phyloP scores from a whole-genome alignment of 352 stramenopile genomes.

The Phytopythium litorale region DNA sequence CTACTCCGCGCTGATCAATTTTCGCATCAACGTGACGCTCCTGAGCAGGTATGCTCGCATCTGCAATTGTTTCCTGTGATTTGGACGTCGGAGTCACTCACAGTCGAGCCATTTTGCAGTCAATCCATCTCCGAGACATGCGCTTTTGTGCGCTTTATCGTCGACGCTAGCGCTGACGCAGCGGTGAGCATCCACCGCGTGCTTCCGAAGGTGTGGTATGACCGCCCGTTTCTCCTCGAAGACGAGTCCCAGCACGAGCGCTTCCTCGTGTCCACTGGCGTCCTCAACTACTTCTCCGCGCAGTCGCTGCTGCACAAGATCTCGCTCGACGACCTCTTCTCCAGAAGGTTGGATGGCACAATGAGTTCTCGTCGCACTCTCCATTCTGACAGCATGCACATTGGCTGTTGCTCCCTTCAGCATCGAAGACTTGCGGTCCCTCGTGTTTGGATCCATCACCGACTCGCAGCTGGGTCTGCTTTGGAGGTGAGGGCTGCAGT shows the following conservation, averaged over 20 bases:
- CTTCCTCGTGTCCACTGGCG: slow-evolving; percentile 63
- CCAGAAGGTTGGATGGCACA: slow-evolving; percentile 23
- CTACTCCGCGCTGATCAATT: slow-evolving; percentile 56
- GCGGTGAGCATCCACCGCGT: slow-evolving; percentile 36
- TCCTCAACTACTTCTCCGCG: slow-evolving; percentile 57
- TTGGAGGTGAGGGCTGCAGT: slow-evolving; percentile 22
- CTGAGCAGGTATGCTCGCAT: slow-evolving; percentile 32
- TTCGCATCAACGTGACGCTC: slow-evolving; percentile 43
- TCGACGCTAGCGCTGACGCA: slow-evolving; percentile 49
- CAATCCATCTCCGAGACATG: slow-evolving; percentile 36
- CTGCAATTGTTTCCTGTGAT: not conserved
- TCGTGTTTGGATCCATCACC: slow-evolving; percentile 32
- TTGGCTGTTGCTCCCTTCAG: slow-evolving; percentile 11
- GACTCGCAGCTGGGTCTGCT: slow-evolving; percentile 41
- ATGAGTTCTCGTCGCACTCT: not conserved
- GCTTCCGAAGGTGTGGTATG: slow-evolving; percentile 69
- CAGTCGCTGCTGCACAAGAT: slow-evolving; percentile 71
- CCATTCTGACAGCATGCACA: not conserved
- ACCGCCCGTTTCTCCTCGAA: slow-evolving; percentile 66
- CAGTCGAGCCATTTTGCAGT: slow-evolving; percentile 3
- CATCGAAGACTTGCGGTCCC: slow-evolving; percentile 27
- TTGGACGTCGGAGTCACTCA: not conserved
- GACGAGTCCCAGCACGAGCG: slow-evolving; percentile 74
- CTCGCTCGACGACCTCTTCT: slow-evolving; percentile 50
- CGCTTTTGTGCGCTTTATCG: slow-evolving; percentile 35